Evolutionary conservation across 2,329 filamentous ascomycete species (phyloP).

Genomic region (Aspergillus brasiliensis): DNA sequence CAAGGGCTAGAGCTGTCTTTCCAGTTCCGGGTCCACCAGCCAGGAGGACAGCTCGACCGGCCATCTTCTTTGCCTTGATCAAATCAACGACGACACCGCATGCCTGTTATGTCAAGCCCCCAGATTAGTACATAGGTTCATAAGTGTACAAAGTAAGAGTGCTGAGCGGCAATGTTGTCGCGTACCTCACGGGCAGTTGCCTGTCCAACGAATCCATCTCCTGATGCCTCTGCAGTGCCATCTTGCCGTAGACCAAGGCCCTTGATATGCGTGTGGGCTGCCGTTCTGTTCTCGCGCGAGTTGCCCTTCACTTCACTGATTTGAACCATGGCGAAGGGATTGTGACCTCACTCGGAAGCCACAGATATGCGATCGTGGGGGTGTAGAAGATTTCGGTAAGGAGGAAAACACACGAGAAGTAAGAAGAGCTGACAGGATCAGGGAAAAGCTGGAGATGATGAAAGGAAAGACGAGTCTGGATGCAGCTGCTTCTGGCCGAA

Average conservation of each 20-base stretch:
- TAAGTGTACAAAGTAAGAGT: not conserved
- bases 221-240: conserved; percentile 79
- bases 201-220: conserved; percentile 88
- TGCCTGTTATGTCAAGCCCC: conserved; percentile 58
- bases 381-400: not conserved
- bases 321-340: conserved; percentile 66
- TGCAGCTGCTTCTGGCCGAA: conserved; percentile 34
- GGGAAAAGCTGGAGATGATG: conserved; percentile 13
- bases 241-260: conserved; percentile 84
- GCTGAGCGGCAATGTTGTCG: not conserved
- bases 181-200: conserved; percentile 80
- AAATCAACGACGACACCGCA: conserved; percentile 95
- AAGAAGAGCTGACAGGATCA: conserved; percentile 3
- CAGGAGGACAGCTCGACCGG: conserved; percentile 86
- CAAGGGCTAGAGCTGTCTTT: conserved; percentile 93
- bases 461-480: conserved; percentile 13
- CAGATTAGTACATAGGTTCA: conserved; percentile 14
- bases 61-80: conserved; percentile 96
- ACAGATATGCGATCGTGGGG: conserved; percentile 7
- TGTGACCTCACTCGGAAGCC: conserved; percentile 30
- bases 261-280: conserved; percentile 97
- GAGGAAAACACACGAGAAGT: conserved; percentile 12
- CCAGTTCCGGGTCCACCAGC: conserved; percentile 94
- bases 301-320: conserved; percentile 95
- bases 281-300: conserved; percentile 92